Conservation (phyloP, 2,329 filamentous ascomycete species). For the Septoria petroselini region DNA sequence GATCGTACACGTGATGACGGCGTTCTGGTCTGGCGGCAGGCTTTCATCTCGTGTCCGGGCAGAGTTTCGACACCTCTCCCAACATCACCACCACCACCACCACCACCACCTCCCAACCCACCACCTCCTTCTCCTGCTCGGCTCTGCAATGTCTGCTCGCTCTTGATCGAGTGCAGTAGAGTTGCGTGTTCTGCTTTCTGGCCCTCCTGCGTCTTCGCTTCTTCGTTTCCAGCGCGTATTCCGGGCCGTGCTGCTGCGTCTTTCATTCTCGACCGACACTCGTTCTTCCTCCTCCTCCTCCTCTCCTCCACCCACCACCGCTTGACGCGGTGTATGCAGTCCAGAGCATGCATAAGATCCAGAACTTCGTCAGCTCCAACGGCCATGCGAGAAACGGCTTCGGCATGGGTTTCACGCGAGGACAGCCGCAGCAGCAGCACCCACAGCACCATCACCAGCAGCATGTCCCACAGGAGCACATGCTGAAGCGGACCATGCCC, state of each 20-base stretch:
- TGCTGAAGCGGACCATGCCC: slow-evolving; percentile 53
- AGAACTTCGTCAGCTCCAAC: slow-evolving; percentile 55
- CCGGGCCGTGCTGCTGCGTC: slow-evolving; percentile 7
- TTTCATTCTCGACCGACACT: slow-evolving; percentile 8
- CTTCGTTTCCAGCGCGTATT: slow-evolving; percentile 5
- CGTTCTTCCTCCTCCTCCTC: slow-evolving; percentile 17
- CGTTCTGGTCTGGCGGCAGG: too few species aligned
- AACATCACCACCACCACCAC: slow-evolving; percentile 15
- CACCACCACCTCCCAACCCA: too few species aligned
- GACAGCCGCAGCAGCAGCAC: slow-evolving; percentile 52
- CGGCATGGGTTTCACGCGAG: slow-evolving; percentile 59
- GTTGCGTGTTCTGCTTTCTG: slow-evolving; percentile 19
- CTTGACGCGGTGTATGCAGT: slow-evolving; percentile 22
- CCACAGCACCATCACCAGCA: slow-evolving; percentile 28
- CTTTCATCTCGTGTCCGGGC: neutral
- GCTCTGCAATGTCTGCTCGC: slow-evolving; percentile 25
- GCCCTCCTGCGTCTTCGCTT: slow-evolving; percentile 19
- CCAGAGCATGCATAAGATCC: slow-evolving; percentile 62
- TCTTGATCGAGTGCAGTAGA: slow-evolving; percentile 24
- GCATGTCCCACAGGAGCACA: slow-evolving; percentile 14
- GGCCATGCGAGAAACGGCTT: slow-evolving; percentile 64
- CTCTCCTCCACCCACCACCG: slow-evolving; percentile 11
- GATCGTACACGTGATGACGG: too few species aligned
- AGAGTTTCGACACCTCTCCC: neutral
- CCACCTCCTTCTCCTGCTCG: slow-evolving; percentile 9